Conservation (phyloP, 1,139 yeast genomes). For the Hansenula sp. region DNA sequence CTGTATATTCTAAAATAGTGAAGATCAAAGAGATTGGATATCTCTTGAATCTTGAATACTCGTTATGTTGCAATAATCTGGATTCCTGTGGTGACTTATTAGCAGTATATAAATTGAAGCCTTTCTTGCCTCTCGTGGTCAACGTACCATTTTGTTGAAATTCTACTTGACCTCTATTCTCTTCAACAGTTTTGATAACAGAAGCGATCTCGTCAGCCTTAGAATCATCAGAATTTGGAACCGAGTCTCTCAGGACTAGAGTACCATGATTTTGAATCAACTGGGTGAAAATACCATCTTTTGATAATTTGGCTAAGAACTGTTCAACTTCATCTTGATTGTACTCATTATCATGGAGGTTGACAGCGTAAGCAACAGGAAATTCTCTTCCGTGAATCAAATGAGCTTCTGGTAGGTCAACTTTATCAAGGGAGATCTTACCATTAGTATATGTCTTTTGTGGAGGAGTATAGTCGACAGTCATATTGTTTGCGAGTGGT, state of each 20-base stretch:
- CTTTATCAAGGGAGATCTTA: constrained; percentile 4
- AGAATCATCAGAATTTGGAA: constrained; percentile 4
- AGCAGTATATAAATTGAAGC: constrained; percentile 26
- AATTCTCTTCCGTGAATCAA: constrained; percentile 15
- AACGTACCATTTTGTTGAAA: constrained; percentile 29
- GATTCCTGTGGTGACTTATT: constrained; percentile 26
- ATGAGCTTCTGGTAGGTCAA: constrained; percentile 10
- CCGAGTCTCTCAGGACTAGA: constrained; percentile 7
- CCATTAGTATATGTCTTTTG: background rate
- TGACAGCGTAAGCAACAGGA: constrained; percentile 9
- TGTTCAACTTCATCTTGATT: constrained; percentile 4
- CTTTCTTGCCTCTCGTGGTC: constrained; percentile 24
- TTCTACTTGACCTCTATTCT: constrained; percentile 17
- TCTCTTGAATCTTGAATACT: constrained; percentile 27
- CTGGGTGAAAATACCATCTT: constrained; percentile 6
- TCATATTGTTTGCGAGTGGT: background rate
- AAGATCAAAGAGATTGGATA: constrained; percentile 27
- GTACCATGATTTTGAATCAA: constrained; percentile 9
- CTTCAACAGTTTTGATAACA: constrained; percentile 21
- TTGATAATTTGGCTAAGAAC: background rate
- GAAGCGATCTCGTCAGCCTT: constrained; percentile 5
- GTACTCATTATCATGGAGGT: constrained; percentile 3
- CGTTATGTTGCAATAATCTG: constrained; percentile 28
- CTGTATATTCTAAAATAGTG: constrained; percentile 21
- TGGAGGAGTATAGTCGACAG: background rate